These are phyloP conservation scores for Dacryopinax primogenitus DNA, from an alignment of 768 basidiomycete genomes.

Conservation along the genomic window DNA sequence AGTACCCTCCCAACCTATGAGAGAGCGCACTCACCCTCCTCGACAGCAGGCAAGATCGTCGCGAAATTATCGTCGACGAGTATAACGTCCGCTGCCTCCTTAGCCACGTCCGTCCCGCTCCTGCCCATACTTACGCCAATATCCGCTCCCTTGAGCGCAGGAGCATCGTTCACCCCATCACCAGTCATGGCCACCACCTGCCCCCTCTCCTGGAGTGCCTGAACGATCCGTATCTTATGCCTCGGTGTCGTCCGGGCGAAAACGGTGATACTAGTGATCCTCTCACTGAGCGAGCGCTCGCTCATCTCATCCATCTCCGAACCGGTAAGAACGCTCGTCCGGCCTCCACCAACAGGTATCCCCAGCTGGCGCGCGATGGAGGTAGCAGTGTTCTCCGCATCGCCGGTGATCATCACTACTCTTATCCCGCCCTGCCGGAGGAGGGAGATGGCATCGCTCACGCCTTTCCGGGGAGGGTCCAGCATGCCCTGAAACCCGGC, in stretches of 20 bases:
- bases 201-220: conserved; percentile 81
- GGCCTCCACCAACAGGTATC: conserved; percentile 39
- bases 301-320: conserved; percentile 74
- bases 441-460: conserved; percentile 73
- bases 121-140: conserved; percentile 97
- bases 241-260: conserved; percentile 93
- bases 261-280: conserved; percentile 69
- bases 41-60: conserved; percentile 85
- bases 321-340: conserved; percentile 50
- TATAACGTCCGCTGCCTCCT: conserved; percentile 95
- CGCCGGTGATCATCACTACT: conserved; percentile 98
- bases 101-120: conserved; percentile 96
- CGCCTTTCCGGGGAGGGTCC: conserved; percentile 86
- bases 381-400: conserved; percentile 80
- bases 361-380: conserved; percentile 81
- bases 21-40: conserved; percentile 50
- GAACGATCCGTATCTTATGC: conserved; percentile 96
- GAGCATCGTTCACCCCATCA: conserved; percentile 95
- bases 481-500: conserved; percentile 91
- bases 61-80: conserved; percentile 95
- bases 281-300: conserved; percentile 65
- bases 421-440: conserved; percentile 80
- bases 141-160: conserved; percentile 93
- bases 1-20: conserved; percentile 14
- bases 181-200: conserved; percentile 95